Percentiles rank a stretch among this genome's conserved stretches.
phyloP scores from a whole-genome alignment of 2,329 filamentous ascomycete genomes.

The Calonectria honghensis region DNA sequence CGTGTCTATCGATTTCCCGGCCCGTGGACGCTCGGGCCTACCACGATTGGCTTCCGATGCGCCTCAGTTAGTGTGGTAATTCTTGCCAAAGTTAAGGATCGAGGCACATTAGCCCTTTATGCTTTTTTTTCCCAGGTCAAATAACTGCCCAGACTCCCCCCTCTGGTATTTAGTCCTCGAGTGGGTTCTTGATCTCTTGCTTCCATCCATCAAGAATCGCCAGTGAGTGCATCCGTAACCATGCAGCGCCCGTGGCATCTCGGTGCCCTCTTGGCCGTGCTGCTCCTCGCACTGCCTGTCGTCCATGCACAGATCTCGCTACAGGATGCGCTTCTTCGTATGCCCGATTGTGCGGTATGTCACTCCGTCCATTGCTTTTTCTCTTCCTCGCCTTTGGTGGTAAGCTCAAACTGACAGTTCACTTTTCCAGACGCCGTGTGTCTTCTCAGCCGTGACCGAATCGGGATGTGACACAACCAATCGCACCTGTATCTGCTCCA shows the following conservation, averaged over 20 bases:
- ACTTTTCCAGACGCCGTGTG: conserved; percentile 13
- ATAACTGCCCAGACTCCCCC: conserved; percentile 2
- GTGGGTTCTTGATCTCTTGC: not conserved
- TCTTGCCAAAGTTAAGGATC: conserved; percentile 19
- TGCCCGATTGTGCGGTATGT: conserved; percentile 16
- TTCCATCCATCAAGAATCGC: not conserved
- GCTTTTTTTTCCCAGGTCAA: conserved; percentile 9
- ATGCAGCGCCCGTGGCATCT: conserved; percentile 10
- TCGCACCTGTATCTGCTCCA: conserved; percentile 26
- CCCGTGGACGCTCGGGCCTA: conserved; percentile 15
- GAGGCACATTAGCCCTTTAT: conserved; percentile 25
- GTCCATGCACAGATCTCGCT: conserved; percentile 16
- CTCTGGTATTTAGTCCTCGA: not conserved
- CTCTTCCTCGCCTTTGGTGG: too few relatives aligned
- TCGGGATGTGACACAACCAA: conserved; percentile 31
- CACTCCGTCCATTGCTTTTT: not conserved
- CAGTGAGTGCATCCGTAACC: not conserved
- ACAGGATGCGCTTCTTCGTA: not conserved
- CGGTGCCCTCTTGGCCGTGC: conserved; percentile 8
- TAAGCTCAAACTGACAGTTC: conserved; percentile 13
- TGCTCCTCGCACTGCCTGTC: not conserved
- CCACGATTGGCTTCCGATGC: conserved; percentile 27
- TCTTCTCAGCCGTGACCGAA: conserved; percentile 12
- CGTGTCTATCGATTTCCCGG: conserved; percentile 9
- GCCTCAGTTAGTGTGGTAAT: not conserved